Evolutionary conservation across 352 stramenopile genomes (phyloP).

Genomic region (Peronospora farinosa): DNA sequence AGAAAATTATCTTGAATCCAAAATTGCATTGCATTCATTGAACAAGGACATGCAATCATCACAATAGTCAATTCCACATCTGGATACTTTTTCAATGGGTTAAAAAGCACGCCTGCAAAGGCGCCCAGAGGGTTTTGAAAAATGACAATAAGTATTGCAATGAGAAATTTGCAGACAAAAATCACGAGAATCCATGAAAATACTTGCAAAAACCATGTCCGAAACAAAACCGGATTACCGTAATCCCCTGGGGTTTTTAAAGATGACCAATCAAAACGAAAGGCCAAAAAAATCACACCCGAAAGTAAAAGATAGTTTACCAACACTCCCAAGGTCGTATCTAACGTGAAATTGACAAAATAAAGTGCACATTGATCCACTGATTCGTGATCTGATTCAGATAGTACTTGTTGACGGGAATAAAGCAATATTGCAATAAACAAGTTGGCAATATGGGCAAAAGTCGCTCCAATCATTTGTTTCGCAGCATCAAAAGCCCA

Average conservation of each 20-base stretch:
- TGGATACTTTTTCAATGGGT: constrained; percentile 55
- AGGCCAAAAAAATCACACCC: constrained; percentile 44
- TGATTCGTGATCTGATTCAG: constrained; percentile 24
- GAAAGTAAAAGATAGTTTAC: constrained; percentile 78
- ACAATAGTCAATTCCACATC: constrained; percentile 73
- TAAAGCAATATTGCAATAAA: constrained; percentile 86
- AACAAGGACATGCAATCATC: constrained; percentile 83
- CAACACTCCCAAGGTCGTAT: constrained; percentile 80
- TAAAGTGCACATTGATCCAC: constrained; percentile 83
- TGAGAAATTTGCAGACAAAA: constrained; percentile 70
- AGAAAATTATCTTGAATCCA: constrained; percentile 89
- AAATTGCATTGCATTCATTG: constrained; percentile 88
- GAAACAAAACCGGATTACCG: constrained; percentile 56
- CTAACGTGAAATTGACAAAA: constrained; percentile 86
- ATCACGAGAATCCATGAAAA: constrained; percentile 80
- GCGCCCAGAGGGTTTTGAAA: constrained; percentile 58
- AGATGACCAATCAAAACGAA: constrained; percentile 50
- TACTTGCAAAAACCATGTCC: constrained; percentile 68
- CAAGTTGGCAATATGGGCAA: constrained; percentile 79
- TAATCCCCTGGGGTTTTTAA: constrained; percentile 73
- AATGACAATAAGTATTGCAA: constrained; percentile 64
- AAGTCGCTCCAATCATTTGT: constrained; percentile 79
- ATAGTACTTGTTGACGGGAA: constrained; percentile 44
- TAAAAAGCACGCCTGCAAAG: constrained; percentile 62
- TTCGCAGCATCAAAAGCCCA: constrained; percentile 85